Percentiles rank a stretch among this genome's conserved stretches.
phyloP scores from a whole-genome alignment of 2,329 filamentous ascomycete species.

The Trichoderma asperellum region DNA sequence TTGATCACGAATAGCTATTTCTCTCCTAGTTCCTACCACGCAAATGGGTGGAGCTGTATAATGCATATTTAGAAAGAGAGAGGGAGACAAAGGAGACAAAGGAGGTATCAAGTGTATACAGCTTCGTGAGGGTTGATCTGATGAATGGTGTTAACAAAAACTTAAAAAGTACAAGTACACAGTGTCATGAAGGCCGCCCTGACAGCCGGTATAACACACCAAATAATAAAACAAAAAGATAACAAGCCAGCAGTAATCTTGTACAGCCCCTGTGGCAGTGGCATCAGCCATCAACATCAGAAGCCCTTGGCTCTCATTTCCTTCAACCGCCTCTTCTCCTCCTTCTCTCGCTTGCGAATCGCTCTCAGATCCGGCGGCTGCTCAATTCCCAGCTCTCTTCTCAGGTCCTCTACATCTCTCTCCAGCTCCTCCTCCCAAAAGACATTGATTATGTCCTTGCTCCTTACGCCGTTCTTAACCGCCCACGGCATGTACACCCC shows the following conservation, averaged over 20 bases:
- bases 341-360: slow-evolving; percentile 71
- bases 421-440: slow-evolving; percentile 97
- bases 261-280: neutral
- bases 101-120: neutral
- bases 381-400: slow-evolving; percentile 79
- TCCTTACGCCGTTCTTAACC: slow-evolving; percentile 74
- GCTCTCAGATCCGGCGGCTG: slow-evolving; percentile 82
- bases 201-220: neutral
- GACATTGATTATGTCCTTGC: slow-evolving; percentile 86
- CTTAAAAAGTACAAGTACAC: neutral
- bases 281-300: slow-evolving; percentile 24
- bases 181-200: neutral
- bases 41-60: neutral
- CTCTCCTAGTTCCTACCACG: neutral
- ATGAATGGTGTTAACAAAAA: neutral
- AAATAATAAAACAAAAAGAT: neutral
- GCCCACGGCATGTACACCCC: slow-evolving; percentile 88
- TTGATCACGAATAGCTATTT: neutral
- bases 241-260: neutral
- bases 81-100: neutral
- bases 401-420: slow-evolving; percentile 76
- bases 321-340: slow-evolving; percentile 69
- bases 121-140: neutral
- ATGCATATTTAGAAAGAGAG: neutral
- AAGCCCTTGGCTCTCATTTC: slow-evolving; percentile 40